These are phyloP conservation scores for Clarireedia paspali DNA, from an alignment of 2,329 filamentous ascomycete species.

Conservation along the genomic window DNA sequence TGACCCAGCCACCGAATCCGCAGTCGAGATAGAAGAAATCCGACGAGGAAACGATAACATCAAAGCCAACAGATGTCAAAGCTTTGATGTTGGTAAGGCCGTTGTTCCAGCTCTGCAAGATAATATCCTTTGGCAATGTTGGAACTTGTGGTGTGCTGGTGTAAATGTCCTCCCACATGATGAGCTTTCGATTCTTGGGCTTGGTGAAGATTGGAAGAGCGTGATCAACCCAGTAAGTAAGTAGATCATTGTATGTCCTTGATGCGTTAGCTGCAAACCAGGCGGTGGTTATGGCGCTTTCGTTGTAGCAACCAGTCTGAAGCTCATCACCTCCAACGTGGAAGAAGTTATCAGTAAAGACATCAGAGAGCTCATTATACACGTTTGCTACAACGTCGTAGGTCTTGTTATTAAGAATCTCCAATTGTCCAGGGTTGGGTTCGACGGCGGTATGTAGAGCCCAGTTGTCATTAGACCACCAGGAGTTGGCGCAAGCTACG, in stretches of 20 bases:
- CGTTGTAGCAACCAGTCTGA: conserved; percentile 49
- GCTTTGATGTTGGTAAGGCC: conserved; percentile 52
- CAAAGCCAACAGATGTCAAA: conserved; percentile 55
- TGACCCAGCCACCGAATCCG: conserved; percentile 67
- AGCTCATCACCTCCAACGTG: conserved; percentile 80
- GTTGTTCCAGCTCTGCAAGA: conserved; percentile 70
- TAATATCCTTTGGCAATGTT: conserved; percentile 55
- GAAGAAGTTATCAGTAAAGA: conserved; percentile 70
- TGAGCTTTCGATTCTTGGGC: conserved; percentile 46
- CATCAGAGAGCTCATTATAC: conserved; percentile 58
- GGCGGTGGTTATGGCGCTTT: conserved; percentile 39
- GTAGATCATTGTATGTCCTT: conserved; percentile 57
- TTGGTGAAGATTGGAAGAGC: conserved; percentile 55
- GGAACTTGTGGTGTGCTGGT: conserved; percentile 47
- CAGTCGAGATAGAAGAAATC: conserved; percentile 79
- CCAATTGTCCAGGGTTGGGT: conserved; percentile 46
- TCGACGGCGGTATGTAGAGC: conserved; percentile 58
- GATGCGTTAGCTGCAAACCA: conserved; percentile 69
- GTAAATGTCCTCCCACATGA: conserved; percentile 84
- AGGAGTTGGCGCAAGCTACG: conserved; percentile 46
- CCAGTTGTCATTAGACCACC: conserved; percentile 55
- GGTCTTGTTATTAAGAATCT: conserved; percentile 62
- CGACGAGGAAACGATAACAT: conserved; percentile 66
- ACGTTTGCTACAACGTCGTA: conserved; percentile 53
- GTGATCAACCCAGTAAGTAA: conserved; percentile 60